Base-by-base conservation (phyloP, 768 basidiomycete genomes). In the Russula earlei region DNA sequence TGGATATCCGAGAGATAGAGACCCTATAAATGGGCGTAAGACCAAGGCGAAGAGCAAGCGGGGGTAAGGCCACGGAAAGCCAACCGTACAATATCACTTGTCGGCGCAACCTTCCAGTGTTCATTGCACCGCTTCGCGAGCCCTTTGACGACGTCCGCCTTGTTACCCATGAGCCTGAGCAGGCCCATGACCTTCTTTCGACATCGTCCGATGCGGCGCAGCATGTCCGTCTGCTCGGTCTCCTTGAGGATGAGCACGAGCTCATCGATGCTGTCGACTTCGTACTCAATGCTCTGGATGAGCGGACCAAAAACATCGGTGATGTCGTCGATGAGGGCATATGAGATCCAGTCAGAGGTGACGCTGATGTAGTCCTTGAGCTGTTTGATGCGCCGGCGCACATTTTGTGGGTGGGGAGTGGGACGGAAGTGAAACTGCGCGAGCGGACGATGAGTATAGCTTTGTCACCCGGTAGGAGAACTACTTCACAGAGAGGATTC, bases 121-220 rank as follows among this genome's bases (percentile, higher is more conserved):
- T 98, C 95, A 67, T 97, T 96, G 69, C 95, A 97, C 62, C 95
- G 76, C 73, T 99, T 99, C 22, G 96, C 96, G 42, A 98, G 75
- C 10, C 96, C 96, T 69, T 99, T 99, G 61, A 99, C 96, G 61
- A 99, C 96, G 68, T 99, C 96, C 52, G 96, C 96, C 74, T 99
- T 99, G 72, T 96, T 98, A 24, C 96, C 96, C 95, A 99, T 98
- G 52, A 99, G 73, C 60, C 96, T 74, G 53, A 99, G 70, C 27
- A 99, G 71, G 17, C 96, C 96, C 96, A 99, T 98, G 62, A 99
- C 96, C 72, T 99, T 98, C 78, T 98, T 99, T 58, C 96, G 79
- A 68, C 96, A 98, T 0, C 91, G 96, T 33, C 96, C 96, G 65
- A 98, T 99, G 63, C 95, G 76, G 63, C 95, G 76, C 64, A 99